These are phyloP conservation scores for Penicillium nucicola DNA, from an alignment of 495 filamentous ascomycete genomes.

Conservation along the genomic window DNA sequence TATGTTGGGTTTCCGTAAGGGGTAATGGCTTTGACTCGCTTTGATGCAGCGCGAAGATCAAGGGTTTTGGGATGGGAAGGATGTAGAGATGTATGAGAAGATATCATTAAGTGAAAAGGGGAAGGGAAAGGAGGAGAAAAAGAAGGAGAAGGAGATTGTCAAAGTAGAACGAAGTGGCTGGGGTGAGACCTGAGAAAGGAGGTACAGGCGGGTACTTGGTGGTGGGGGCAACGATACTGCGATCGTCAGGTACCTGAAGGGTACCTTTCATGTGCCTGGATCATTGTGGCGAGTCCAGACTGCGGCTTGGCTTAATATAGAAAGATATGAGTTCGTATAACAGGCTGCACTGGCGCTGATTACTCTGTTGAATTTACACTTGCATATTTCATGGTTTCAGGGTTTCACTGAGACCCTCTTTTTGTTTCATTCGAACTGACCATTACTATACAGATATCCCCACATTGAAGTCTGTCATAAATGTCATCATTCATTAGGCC, in stretches of 20 bases:
- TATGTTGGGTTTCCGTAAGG: constrained; percentile 3
- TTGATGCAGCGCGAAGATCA: neutral
- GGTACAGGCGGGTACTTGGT: constrained; percentile 1
- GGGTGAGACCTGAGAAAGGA: constrained; percentile 11
- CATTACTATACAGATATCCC: constrained; percentile 10
- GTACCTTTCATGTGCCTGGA: neutral
- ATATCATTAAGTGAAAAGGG: too few relatives aligned
- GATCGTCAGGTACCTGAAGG: constrained; percentile 8
- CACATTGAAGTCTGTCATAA: constrained; percentile 10
- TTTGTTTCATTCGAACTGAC: neutral
- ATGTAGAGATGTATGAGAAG: too few relatives aligned
- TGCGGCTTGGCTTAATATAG: neutral
- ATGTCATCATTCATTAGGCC: constrained; percentile 21
- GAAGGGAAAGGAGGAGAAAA: neutral
- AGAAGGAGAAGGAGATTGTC: constrained; percentile 6
- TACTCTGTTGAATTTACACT: too few relatives aligned
- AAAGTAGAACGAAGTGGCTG: constrained; percentile 22
- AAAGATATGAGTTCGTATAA: too few relatives aligned
- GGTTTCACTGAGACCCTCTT: too few relatives aligned
- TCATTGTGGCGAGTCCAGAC: neutral
- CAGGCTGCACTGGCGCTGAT: too few relatives aligned
- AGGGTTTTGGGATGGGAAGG: neutral
- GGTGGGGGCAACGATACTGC: neutral
- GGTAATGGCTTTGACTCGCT: neutral
- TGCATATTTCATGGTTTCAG: too few relatives aligned